Conservation (phyloP, 768 basidiomycete genomes). For the Tulasnella sp. region DNA sequence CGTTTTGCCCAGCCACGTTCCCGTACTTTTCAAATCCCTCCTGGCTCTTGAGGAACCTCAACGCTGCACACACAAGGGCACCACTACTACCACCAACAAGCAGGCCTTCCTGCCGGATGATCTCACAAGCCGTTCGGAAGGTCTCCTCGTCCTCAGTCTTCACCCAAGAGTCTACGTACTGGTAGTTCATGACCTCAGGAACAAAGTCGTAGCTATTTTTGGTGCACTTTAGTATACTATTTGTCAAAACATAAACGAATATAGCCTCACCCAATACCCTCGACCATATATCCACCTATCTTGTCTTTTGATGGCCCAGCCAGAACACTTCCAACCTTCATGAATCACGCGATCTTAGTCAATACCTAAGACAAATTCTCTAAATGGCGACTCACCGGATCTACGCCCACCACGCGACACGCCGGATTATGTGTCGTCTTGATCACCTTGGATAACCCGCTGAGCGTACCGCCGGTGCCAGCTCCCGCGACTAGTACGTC, state of each 20-base stretch:
- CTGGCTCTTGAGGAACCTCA: conserved; percentile 65
- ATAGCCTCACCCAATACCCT: conserved; percentile 70
- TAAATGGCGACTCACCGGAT: conserved; percentile 74
- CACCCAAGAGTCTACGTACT: conserved; percentile 66
- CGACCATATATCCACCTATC: conserved; percentile 59
- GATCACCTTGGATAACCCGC: conserved; percentile 71
- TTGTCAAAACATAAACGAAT: not conserved
- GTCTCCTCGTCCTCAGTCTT: conserved; percentile 78
- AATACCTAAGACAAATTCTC: too few relatives aligned
- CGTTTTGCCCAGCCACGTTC: conserved; percentile 64
- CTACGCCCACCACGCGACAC: conserved; percentile 72
- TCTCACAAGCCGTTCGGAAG: conserved; percentile 57
- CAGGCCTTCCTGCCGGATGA: conserved; percentile 81
- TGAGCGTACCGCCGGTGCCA: conserved; percentile 92
- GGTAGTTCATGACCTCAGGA: conserved; percentile 73
- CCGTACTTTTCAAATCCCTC: conserved; percentile 53
- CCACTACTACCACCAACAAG: conserved; percentile 93
- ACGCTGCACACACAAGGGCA: conserved; percentile 65
- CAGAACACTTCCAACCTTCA: conserved; percentile 77
- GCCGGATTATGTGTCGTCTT: conserved; percentile 67
- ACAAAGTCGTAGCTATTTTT: conserved; percentile 64
- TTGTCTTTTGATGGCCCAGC: conserved; percentile 46
- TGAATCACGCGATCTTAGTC: not conserved
- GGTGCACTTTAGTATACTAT: not conserved
- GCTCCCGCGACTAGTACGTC: conserved; percentile 78